Conservation (phyloP, 768 basidiomycete genomes). For the Suillus lakei region DNA sequence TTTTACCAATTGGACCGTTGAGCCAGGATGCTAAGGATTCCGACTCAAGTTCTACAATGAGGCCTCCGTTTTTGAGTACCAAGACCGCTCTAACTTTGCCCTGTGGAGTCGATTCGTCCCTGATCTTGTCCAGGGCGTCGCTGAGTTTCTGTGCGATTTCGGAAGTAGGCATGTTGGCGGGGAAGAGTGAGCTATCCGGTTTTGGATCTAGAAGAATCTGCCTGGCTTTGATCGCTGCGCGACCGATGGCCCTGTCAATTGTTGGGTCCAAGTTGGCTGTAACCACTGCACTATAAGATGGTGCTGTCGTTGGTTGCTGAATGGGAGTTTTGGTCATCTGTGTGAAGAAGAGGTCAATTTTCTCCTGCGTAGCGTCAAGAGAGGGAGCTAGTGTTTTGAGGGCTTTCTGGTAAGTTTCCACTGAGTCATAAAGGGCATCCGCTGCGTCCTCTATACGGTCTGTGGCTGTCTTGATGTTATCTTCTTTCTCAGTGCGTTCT, state of each 20-base stretch:
- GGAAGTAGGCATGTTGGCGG: neutral
- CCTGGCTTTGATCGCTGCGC: neutral
- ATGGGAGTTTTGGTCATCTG: neutral
- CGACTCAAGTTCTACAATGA: conserved; percentile 18
- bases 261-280: neutral
- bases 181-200: neutral
- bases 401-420: neutral
- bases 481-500: neutral
- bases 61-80: conserved; percentile 14
- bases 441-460: neutral
- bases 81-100: neutral
- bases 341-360: neutral
- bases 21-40: neutral
- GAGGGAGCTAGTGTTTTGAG: neutral
- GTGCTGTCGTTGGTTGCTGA: too few species aligned
- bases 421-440: neutral
- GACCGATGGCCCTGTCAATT: neutral
- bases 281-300: neutral
- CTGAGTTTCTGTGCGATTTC: neutral
- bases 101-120: neutral
- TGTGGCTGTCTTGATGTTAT: neutral
- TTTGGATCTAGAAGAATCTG: conserved; percentile 4
- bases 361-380: neutral
- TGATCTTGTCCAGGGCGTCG: neutral
- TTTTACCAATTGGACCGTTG: too few species aligned